These are phyloP conservation scores for Colletotrichum trifolii DNA, from an alignment of 2,329 filamentous ascomycete genomes.

Conservation along the genomic window DNA sequence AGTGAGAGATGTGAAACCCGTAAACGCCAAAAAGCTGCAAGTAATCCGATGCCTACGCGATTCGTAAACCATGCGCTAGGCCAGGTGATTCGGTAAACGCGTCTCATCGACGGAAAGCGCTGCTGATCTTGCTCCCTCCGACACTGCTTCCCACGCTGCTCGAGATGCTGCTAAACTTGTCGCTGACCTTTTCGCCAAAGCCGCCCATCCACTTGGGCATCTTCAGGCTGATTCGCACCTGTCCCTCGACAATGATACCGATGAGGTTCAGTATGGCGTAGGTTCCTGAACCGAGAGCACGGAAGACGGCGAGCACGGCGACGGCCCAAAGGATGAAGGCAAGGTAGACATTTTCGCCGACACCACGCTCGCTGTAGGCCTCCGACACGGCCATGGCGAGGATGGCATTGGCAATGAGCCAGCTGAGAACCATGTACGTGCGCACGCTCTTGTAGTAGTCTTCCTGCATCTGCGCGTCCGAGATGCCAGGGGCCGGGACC, in stretches of 20 bases:
- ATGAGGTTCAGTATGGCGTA: constrained; percentile 88
- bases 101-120: constrained; percentile 25
- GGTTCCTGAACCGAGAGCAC: constrained; percentile 82
- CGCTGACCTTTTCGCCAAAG: constrained; percentile 57
- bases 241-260: constrained; percentile 87
- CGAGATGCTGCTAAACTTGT: constrained; percentile 61
- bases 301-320: constrained; percentile 85
- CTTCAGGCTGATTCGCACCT: constrained; percentile 71
- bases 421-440: constrained; percentile 96
- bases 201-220: constrained; percentile 62
- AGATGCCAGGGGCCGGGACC: constrained; percentile 70
- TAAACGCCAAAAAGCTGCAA: constrained; percentile 31
- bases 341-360: constrained; percentile 89
- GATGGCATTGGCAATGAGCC: constrained; percentile 92
- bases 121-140: constrained; percentile 30
- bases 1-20: neutral
- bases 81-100: too few species aligned
- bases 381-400: constrained; percentile 94
- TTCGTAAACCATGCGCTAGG: neutral
- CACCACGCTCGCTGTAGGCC: constrained; percentile 77
- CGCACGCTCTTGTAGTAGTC: constrained; percentile 98
- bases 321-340: constrained; percentile 95
- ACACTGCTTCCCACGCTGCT: constrained; percentile 52
- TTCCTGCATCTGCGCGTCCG: constrained; percentile 89
- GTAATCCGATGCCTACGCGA: neutral